These are phyloP conservation scores for Plasmodium gonderi DNA, from an alignment of 169 alveolate genomes.

Conservation along the genomic window DNA sequence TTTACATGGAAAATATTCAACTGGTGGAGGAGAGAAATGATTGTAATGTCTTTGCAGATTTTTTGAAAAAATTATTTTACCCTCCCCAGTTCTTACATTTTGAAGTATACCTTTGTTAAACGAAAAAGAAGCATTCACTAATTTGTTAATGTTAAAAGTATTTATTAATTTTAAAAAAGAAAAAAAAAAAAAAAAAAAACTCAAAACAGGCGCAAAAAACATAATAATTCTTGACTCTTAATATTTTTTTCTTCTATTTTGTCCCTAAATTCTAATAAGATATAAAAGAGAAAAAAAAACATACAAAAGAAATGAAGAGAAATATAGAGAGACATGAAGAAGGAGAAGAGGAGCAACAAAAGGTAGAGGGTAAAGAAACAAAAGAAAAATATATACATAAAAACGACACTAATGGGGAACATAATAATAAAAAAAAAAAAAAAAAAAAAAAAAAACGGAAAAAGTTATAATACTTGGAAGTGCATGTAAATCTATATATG, in stretches of 20 bases:
- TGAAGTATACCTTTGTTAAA: not conserved
- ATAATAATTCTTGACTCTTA: slow-evolving; percentile 49
- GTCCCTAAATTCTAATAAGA: slow-evolving; percentile 21
- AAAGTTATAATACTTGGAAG: not conserved
- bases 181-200: not conserved
- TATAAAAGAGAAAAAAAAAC: slow-evolving; percentile 13
- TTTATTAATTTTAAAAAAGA: not conserved
- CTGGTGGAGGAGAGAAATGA: not conserved
- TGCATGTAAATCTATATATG: not conserved
- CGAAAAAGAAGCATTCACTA: not conserved
- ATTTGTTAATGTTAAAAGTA: slow-evolving; percentile 19
- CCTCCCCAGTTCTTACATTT: slow-evolving; percentile 10
- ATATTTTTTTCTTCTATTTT: slow-evolving; percentile 27
- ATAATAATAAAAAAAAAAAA: not conserved
- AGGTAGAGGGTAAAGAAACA: slow-evolving; percentile 25
- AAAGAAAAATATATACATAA: slow-evolving; percentile 28
- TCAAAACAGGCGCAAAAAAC: slow-evolving; percentile 14
- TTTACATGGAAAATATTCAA: slow-evolving; percentile 38
- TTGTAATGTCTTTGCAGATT: not conserved
- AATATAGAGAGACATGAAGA: slow-evolving; percentile 21
- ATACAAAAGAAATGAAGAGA: slow-evolving; percentile 10
- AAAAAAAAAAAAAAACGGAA: not conserved
- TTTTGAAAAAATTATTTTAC: not conserved
- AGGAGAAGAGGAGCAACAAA: slow-evolving; percentile 9
- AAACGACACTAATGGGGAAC: not conserved